phyloP scores from a whole-genome alignment of 495 filamentous ascomycete species.

The Aspergillus affinis region DNA sequence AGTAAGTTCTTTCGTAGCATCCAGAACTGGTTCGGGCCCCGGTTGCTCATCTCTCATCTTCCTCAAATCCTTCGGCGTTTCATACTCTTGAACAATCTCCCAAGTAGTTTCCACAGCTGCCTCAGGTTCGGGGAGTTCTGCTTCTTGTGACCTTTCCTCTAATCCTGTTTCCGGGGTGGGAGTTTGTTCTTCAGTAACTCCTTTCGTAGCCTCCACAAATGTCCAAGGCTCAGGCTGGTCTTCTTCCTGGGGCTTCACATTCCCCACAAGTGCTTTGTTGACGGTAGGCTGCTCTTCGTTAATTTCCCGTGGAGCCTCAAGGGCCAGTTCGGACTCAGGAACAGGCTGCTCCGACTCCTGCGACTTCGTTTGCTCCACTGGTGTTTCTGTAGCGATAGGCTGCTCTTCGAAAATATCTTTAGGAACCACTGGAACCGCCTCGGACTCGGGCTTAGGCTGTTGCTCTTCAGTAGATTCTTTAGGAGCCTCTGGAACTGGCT shows the following conservation, averaged over 20 bases:
- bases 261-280: too few species aligned
- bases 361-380: background rate
- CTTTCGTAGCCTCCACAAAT: too few species aligned
- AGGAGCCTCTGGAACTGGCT: background rate
- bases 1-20: background rate
- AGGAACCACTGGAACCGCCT: constrained; percentile 19
- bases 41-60: background rate
- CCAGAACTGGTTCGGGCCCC: background rate
- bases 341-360: background rate
- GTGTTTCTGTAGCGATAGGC: too few species aligned
- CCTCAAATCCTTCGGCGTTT: background rate
- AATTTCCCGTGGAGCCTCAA: too few species aligned
- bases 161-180: too few species aligned
- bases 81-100: background rate
- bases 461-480: constrained; percentile 8
- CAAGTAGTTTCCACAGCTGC: background rate
- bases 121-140: background rate
- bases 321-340: too few species aligned
- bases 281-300: too few species aligned
- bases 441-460: constrained; percentile 5
- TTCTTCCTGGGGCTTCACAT: too few species aligned
- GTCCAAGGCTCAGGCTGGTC: too few species aligned
- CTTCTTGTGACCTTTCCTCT: background rate
- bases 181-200: too few species aligned
- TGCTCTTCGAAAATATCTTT: constrained; percentile 27